Base-by-base conservation (phyloP, 768 basidiomycete species). In the Hericium coralloides region DNA sequence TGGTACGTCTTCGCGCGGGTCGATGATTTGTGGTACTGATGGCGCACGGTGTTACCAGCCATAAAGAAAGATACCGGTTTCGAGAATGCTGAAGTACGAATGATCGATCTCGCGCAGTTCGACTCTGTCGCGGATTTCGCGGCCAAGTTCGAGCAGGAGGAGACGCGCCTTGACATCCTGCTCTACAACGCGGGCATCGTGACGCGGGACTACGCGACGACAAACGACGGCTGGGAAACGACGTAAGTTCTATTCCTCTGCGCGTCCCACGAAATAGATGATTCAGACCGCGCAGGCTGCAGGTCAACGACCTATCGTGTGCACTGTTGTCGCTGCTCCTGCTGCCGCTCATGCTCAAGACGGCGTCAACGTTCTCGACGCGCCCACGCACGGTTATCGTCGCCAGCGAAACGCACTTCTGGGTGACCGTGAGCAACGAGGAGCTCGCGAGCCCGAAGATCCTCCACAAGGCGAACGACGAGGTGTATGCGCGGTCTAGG, bases 231-330 rank as follows among this genome's bases (percentile, higher is more conserved):
- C 12, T 70, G 63, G 63, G 69, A 69, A 53, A 38, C 22, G 25
- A 58, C 22, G 68, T 67, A 43, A 20, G 65, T 61, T 20, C 22
- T 14, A 10, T 22, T 10, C 7, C 31, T 25, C 31, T 50, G 3
- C 15, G 38, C 20, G 4, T 23, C 10, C 31, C 38, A 4, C n/a
- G 9, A 26, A 36, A n/a, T 23, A 43, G 1, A 15, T n/a, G 14
- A 17, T 25, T 12, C 15, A 25, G 23, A 2, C n/a, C 12, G 2
- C 49, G 10, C 43, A 82, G 79, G 5, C 54, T 79, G 0, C 79
- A 81, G 57, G 71, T 77, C 45, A 80, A 81, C 59, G 60, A 72
- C 60, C 64, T 83, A 8, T 67, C 76, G 0, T 70, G 69, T 7
- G 66, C 72, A 6, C 66, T 80, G 0, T 67, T 79, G 3, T 65